Evolutionary conservation across 352 stramenopile genomes (phyloP), one percentile per base, ranked within the genome.

Genomic region (Pythium brachiatum): DNA sequence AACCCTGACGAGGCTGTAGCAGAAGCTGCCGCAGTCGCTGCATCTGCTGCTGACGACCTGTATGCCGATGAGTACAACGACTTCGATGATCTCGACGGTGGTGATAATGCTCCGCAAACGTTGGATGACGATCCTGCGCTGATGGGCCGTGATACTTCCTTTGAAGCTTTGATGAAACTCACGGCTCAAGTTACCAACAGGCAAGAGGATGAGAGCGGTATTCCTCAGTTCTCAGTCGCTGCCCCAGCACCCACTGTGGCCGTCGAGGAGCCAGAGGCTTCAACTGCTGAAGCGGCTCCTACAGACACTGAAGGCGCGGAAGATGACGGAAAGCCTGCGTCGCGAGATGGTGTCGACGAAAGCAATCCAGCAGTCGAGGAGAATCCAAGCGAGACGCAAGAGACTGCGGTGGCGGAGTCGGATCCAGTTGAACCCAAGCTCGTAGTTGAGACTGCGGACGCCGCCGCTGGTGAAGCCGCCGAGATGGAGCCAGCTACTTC

Each of bases 11-110:
- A 23, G 13, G 27, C 31, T 3, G 34, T 54, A 6, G 47, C 53
- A 18, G 64, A 72, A 18, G 60, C 65, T 4, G 64, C 53, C 7
- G 64, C 29, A 3, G 51, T 60, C 9, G 58, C 41, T 48, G 41
- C 41, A 12, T 63, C 59, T 4, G 60, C 54, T 2, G 53, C 60
- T 0, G 76, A 86, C 65, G 76, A 75, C 38, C 70, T 89, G 61
- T 89, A 88, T 41, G 76, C 67, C 8, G 80, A 88, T 54, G 68
- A 73, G 27, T 81, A 79, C 47, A 75, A 67, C 20, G 78, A 89
- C 41, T 88, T 88, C 61, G 78, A 88, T 1, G 55, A 68, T 26
- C 32, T 55, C n/a, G 64, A 56, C n/a, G 56, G 43, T 25, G 43
- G 56, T 29, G 26, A 64, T 21, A 70, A 65, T 18, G 57, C 41